Conservation (phyloP, 192 early-diverging fungal genomes). For the Paraglomus brasilianum region DNA sequence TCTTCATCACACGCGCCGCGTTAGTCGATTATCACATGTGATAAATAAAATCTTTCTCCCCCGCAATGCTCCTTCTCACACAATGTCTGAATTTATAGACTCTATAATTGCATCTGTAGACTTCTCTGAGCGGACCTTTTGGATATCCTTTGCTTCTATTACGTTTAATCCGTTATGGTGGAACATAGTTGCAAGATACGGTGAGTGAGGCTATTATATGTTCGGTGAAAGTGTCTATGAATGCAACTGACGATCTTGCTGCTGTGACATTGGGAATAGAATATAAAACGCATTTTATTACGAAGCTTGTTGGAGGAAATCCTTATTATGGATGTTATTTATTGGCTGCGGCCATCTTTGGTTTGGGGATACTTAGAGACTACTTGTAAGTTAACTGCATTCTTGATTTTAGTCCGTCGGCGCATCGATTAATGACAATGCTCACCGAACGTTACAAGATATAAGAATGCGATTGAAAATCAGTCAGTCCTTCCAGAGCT, state of each 20-base stretch:
- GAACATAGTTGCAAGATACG: conserved; percentile 84
- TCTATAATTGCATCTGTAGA: conserved; percentile 40
- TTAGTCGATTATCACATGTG: no score
- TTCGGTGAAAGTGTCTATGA: neutral
- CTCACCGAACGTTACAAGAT: conserved; percentile 40
- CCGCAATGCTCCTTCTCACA: no score
- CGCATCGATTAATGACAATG: neutral
- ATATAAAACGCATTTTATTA: conserved; percentile 71
- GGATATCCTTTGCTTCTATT: conserved; percentile 67
- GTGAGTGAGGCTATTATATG: conserved; percentile 38
- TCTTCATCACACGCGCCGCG: no score
- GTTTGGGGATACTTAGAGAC: conserved; percentile 80
- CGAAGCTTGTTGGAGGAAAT: conserved; percentile 67
- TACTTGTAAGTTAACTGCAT: conserved; percentile 48
- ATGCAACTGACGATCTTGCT: neutral
- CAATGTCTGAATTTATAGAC: no score
- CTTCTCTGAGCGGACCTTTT: conserved; percentile 64
- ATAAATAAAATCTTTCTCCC: no score
- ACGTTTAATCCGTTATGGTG: conserved; percentile 87
- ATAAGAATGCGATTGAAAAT: conserved; percentile 63
- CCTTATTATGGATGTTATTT: conserved; percentile 72
- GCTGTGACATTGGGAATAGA: conserved; percentile 46
- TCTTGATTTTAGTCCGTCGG: neutral
- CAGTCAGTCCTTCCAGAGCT: conserved; percentile 64
- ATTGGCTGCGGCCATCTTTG: conserved; percentile 80